These are phyloP conservation scores for Sequoiadendron giganteum DNA, from an alignment of 75 land plant species.

Conservation along the genomic window DNA sequence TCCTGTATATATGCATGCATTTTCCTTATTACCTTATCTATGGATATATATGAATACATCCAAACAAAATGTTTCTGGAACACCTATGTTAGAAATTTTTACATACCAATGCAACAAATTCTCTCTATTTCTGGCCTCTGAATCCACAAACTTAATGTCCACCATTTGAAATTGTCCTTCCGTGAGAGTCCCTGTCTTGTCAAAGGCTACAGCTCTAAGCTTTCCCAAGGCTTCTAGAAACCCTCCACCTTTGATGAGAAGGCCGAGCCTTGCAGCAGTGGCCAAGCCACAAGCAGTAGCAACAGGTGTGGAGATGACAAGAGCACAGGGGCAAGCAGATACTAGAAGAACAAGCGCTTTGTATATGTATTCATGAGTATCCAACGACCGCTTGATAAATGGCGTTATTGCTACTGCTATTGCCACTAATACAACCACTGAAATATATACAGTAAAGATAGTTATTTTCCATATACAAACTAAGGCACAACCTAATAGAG, in stretches of 20 bases:
- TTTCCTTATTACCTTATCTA: constrained; percentile 23
- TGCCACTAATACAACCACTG: constrained; percentile 65
- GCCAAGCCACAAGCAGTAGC: constrained; percentile 80
- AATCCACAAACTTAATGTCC: constrained; percentile 28
- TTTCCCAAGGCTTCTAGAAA: constrained; percentile 69
- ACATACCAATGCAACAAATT: constrained; percentile 75
- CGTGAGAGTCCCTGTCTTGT: constrained; percentile 91
- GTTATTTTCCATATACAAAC: background rate
- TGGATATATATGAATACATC: constrained; percentile 14
- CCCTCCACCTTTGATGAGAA: constrained; percentile 82
- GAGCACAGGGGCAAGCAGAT: constrained; percentile 91
- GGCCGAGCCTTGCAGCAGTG: constrained; percentile 67
- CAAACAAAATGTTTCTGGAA: background rate
- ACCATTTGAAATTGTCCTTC: constrained; percentile 70
- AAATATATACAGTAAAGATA: background rate
- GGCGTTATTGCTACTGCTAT: constrained; percentile 57
- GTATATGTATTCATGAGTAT: constrained; percentile 65
- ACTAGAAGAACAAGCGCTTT: constrained; percentile 78
- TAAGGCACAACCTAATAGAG: background rate
- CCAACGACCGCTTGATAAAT: constrained; percentile 19
- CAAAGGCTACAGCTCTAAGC: constrained; percentile 73
- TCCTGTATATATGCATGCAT: background rate
- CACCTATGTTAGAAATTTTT: background rate
- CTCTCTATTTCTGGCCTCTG: background rate
- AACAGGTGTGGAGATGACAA: constrained; percentile 90